Evolutionary conservation across 179 eudicot species (phyloP), one percentile per base, ranked within the genome.

Genomic region (Amaranthus tricolor): DNA sequence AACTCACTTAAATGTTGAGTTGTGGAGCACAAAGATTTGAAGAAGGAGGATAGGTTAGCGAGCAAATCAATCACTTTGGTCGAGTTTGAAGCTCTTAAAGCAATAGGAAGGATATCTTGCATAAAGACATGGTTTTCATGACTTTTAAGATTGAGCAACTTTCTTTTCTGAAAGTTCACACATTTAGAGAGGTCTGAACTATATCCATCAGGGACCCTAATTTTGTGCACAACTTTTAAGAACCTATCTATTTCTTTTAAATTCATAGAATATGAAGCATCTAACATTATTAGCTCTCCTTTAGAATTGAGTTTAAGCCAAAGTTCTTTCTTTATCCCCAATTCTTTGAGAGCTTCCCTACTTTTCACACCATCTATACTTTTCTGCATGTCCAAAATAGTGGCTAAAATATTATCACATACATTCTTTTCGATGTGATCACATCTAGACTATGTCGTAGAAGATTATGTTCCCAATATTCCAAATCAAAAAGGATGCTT

Each of bases 201-300:
- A 24, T 24, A 24, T 24, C 31, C 31, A 24, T 24, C 31, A 24
- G 63, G 53, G 66, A 62, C 14, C 72, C 16, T 2, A 60, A 68
- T 77, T 70, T 4, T 68, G 70, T 13, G 50, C 50, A 70, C 62
- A 77, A 6, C 79, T 70, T 70, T 71, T 31, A 40, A 54, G 74
- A 44, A 57, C 64, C 53, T 11, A 13, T 71, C 53, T 44, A 56
- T 71, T 52, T 71, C 74, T 64, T 71, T 54, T 2, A 5, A 7
- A n/a, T 53, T 56, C 74, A 71, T 56, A 7, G 63, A 31, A 40
- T 55, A 71, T 56, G 64, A 45, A 9, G 65, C 64, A 15, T 52
- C 43, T 40, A 64, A 52, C 71, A 74, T 65, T 24, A 24, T 1
- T 24, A 24, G 31, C 31, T 24, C 31, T 24, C 31, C 31, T 24